Evolutionary conservation across 1,284 basidiomycete species (phyloP), one percentile per base, ranked within the genome.

Genomic region (Vanrija sp.): DNA sequence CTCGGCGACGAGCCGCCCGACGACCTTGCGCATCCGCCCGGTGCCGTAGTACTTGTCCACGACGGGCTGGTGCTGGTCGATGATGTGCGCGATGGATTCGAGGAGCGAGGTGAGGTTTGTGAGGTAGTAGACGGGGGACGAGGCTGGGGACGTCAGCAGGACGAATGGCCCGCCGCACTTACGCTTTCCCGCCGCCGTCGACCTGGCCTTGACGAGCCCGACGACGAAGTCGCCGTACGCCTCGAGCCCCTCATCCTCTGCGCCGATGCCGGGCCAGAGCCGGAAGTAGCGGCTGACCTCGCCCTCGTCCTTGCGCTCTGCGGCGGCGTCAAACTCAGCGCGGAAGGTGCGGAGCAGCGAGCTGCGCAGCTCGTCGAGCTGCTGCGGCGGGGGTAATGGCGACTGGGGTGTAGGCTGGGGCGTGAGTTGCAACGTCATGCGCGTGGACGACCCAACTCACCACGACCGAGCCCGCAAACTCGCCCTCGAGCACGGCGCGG

Each of bases 31-130:
- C 93, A 96, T 96, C 67, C 87, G 87, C 1, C 89, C 87, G 5
- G 74, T 66, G 0, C 93, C 96, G 66, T 98, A 98, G 73, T 98
- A 96, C 74, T 95, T 95, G 72, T 98, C 94, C 0, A 99, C 95
- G 1, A 98, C 85, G 1, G 93, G 89, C 67, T 96, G 93, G 71
- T 99, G 96, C 69, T 97, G 93, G 66, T 95, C 93, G 39, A 98
- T 86, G 57, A 99, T 92, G 78, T 90, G 84, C 1, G 95, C 96
- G 41, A 98, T 87, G 51, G 88, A 88, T 76, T 99, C 96, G 62
- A 98, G 94, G 0, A 99, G 81, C 2, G 87, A 85, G 0, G 93
- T 97, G 48, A 97, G 77, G 4, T 85, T 81, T 4, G 88, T 85
- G 57, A 94, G 84, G 71, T 91, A 95, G 75, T 93, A 94, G 20